Evolutionary conservation across 768 basidiomycete species (phyloP).

Genomic region (Boletus coccyginus): DNA sequence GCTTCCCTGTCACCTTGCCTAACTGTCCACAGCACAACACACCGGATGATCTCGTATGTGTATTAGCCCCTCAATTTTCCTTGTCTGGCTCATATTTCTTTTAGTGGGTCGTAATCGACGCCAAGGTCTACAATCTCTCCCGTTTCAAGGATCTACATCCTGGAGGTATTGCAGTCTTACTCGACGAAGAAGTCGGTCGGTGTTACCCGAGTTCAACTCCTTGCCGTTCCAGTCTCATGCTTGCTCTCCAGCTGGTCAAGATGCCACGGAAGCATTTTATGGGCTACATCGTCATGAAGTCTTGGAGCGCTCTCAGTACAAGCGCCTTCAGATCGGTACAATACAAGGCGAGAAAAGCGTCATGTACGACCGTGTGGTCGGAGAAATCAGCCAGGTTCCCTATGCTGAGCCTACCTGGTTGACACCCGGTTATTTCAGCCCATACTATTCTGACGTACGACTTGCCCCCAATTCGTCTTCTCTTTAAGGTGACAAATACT

Average conservation of each 20-base stretch:
- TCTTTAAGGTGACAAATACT: constrained; percentile 6
- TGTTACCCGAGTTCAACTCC: neutral
- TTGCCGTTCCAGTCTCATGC: neutral
- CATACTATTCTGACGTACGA: constrained; percentile 66
- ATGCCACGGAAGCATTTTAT: constrained; percentile 86
- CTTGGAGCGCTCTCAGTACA: constrained; percentile 69
- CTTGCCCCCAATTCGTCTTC: neutral
- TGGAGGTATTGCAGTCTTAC: constrained; percentile 75
- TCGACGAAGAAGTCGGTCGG: constrained; percentile 75
- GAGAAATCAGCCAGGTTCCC: constrained; percentile 70
- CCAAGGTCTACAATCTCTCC: constrained; percentile 79
- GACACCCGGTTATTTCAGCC: constrained; percentile 59
- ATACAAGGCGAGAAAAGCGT: constrained; percentile 59
- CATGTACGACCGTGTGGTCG: constrained; percentile 48
- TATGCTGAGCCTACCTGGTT: constrained; percentile 91
- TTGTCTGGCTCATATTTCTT: neutral
- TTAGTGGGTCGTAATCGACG: constrained; percentile 83
- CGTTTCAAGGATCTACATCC: constrained; percentile 82
- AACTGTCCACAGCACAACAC: constrained; percentile 59
- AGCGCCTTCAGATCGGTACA: constrained; percentile 71
- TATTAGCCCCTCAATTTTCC: neutral
- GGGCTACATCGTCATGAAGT: constrained; percentile 87
- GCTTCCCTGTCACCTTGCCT: neutral
- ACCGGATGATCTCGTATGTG: constrained; percentile 66
- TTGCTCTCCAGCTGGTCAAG: constrained; percentile 62